A percentile compares a stretch with the other conserved stretches of the same genome.
These are phyloP conservation scores for Cajanus cajan DNA, from an alignment of 306 rosid genomes.

Conservation along the genomic window DNA sequence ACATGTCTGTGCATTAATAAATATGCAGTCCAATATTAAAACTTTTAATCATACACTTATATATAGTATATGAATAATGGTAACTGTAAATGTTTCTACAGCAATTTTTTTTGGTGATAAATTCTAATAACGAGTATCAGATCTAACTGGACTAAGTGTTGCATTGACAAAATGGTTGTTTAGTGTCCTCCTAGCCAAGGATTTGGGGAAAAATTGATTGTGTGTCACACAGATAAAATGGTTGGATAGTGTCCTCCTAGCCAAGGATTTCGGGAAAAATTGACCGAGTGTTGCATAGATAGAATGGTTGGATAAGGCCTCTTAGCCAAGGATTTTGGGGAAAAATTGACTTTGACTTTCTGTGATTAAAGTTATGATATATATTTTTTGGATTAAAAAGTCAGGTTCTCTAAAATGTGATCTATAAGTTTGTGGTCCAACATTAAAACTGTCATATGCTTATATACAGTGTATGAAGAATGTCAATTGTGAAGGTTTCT, in stretches of 20 bases:
- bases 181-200: slow-evolving; percentile 10
- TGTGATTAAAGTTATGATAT: not conserved
- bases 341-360: not conserved
- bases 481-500: not conserved
- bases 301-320: slow-evolving; percentile 18
- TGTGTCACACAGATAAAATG: not conserved
- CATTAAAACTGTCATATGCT: not conserved
- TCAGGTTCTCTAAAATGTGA: not conserved
- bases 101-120: not conserved
- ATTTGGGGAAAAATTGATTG: not conserved
- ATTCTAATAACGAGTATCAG: not conserved
- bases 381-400: not conserved
- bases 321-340: slow-evolving; percentile 2
- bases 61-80: not conserved
- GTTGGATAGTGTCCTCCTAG: slow-evolving; percentile 13
- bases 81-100: not conserved
- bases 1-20: not conserved
- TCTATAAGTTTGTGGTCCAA: not conserved
- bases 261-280: not conserved
- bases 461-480: slow-evolving; percentile 1
- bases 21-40: slow-evolving; percentile 12
- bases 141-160: not conserved
- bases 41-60: not conserved
- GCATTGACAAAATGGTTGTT: not conserved
- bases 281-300: not conserved